Base-by-base conservation (phyloP, 768 basidiomycete genomes). In the Hydnum rufescens region DNA sequence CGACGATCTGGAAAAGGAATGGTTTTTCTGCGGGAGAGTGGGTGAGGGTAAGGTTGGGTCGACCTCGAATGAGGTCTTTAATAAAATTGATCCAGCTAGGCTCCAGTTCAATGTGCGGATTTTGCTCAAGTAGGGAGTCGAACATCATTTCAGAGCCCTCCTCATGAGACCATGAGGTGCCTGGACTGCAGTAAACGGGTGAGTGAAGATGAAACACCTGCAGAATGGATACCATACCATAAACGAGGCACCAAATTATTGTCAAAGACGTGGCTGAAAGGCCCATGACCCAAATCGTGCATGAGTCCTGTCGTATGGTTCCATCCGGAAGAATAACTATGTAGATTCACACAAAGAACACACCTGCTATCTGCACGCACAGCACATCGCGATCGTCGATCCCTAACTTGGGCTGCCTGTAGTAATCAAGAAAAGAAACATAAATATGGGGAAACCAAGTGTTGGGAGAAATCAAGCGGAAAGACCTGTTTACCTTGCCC, bases 181-280 rank as follows among this genome's bases (percentile, higher is more conserved):
- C 67, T 0, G 71, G 70, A 5, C 78, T 78, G 51, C n/a, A 31
- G 42, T 26, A 47, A 16, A 25, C 8, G 8, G 8, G 26, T 13
- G 8, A 47, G 26, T 13, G 26, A 47, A 8, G 49, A 29, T 51
- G n/a, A 13, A 31, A 1, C 28, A 36, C 4, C 47, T 13, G 26
- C 29, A 6, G 22, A 3, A 3, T 36, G 3, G 42, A 52, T 32
- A 29, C 70, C 75, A 58, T 59, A 84, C 84, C 75, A 56, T 1
- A 75, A 77, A 3, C 59, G 53, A 0, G 82, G 82, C 50, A 89
- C 84, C 62, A 84, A 86, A 51, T 68, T 60, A 4, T 67, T 65
- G 57, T 89, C 85, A 79, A 82, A 89, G 4, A 88, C 78, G 62
- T 89, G 86, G 54, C 77, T 80, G 77, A 81, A 87, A 0, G 85